A percentile compares a stretch with the other conserved stretches of the same genome.
These are phyloP conservation scores for Lepiota venenata DNA, from an alignment of 768 basidiomycete species.

Conservation along the genomic window DNA sequence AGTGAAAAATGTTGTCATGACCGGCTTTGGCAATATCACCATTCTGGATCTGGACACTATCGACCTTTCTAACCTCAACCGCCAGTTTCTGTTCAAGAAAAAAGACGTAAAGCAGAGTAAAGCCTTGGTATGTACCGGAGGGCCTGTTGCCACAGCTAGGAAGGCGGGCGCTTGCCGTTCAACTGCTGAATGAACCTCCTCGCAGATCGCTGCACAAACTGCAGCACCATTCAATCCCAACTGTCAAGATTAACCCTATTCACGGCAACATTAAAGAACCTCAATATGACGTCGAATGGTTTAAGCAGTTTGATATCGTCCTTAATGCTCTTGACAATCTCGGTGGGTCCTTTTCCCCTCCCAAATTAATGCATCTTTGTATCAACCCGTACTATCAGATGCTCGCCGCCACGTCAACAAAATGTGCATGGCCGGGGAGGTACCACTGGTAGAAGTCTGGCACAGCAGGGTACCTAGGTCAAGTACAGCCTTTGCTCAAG, in stretches of 20 bases:
- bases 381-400: slow-evolving; percentile 42
- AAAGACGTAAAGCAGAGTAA: slow-evolving; percentile 98
- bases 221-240: slow-evolving; percentile 85
- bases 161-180: neutral
- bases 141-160: neutral
- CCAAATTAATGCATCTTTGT: neutral
- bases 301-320: slow-evolving; percentile 85
- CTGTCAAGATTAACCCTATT: slow-evolving; percentile 81
- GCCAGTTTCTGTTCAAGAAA: slow-evolving; percentile 95
- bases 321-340: slow-evolving; percentile 96
- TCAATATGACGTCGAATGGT: slow-evolving; percentile 89
- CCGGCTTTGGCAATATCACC: slow-evolving; percentile 90
- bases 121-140: slow-evolving; percentile 58
- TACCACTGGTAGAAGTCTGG: slow-evolving; percentile 95
- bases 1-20: slow-evolving; percentile 96
- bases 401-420: slow-evolving; percentile 95
- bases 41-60: slow-evolving; percentile 97
- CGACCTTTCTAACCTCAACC: slow-evolving; percentile 95
- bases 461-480: slow-evolving; percentile 95
- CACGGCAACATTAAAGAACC: slow-evolving; percentile 96
- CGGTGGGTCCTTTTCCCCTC: slow-evolving; percentile 47
- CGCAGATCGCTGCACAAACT: slow-evolving; percentile 77
- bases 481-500: slow-evolving; percentile 92
- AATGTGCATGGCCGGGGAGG: slow-evolving; percentile 91
- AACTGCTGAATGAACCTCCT: neutral